Evolutionary conservation across 2,329 filamentous ascomycete species (phyloP).

Genomic region (Sporothrix brunneoviolacea): DNA sequence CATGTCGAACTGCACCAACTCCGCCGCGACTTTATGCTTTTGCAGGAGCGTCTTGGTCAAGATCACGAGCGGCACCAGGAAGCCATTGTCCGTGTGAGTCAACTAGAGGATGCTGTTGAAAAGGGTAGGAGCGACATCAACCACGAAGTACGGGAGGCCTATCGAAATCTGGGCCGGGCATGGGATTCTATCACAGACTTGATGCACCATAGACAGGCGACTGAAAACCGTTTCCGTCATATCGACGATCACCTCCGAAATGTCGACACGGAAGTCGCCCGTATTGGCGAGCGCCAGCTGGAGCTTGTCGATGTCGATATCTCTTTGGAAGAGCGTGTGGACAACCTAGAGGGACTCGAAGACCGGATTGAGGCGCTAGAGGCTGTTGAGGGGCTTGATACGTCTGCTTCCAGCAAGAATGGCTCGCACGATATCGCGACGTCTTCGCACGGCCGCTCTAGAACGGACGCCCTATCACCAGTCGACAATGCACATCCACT

Average conservation of each 20-base stretch:
- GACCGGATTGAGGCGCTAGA: slow-evolving; percentile 29
- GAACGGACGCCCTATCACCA: too few relatives aligned
- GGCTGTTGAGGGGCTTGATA: not conserved
- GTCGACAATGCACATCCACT: not conserved
- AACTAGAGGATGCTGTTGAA: slow-evolving; percentile 49
- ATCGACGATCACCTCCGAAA: slow-evolving; percentile 36
- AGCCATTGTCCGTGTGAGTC: slow-evolving; percentile 38
- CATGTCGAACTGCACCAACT: slow-evolving; percentile 24
- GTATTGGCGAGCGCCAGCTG: slow-evolving; percentile 41
- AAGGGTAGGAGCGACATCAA: slow-evolving; percentile 44
- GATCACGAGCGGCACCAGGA: slow-evolving; percentile 29
- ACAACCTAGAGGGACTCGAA: slow-evolving; percentile 34
- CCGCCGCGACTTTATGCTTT: slow-evolving; percentile 23
- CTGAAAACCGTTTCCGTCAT: slow-evolving; percentile 32
- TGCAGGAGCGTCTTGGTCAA: slow-evolving; percentile 22
- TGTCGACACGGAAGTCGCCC: slow-evolving; percentile 36
- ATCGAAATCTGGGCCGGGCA: slow-evolving; percentile 46
- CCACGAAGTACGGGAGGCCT: slow-evolving; percentile 47
- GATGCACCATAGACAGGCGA: slow-evolving; percentile 31
- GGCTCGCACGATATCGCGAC: too few relatives aligned
- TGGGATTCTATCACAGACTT: slow-evolving; percentile 46
- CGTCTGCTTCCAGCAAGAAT: not conserved
- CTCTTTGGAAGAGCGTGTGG: slow-evolving; percentile 48
- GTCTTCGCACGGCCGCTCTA: too few relatives aligned
- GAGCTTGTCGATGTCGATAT: slow-evolving; percentile 45